phyloP scores from a whole-genome alignment of 768 basidiomycete species.

The Inosperma sp. region DNA sequence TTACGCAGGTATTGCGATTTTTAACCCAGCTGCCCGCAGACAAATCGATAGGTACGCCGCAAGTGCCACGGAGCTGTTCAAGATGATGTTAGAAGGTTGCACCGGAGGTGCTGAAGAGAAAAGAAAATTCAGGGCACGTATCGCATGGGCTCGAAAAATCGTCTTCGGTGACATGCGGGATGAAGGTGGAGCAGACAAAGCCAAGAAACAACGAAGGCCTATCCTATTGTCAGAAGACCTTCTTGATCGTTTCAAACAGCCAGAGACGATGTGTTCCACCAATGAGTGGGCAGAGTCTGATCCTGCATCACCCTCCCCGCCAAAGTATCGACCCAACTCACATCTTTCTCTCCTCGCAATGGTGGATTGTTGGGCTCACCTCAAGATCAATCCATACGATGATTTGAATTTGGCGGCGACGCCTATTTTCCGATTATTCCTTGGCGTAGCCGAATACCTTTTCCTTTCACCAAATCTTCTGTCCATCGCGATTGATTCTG shows the following conservation, averaged over 20 bases:
- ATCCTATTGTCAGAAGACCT: constrained; percentile 83
- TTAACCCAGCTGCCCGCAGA: constrained; percentile 83
- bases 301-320: constrained; percentile 19
- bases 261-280: too few relatives aligned
- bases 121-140: constrained; percentile 57
- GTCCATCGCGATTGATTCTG: constrained; percentile 56
- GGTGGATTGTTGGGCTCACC: constrained; percentile 96
- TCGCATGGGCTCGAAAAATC: constrained; percentile 65
- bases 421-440: constrained; percentile 93
- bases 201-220: constrained; percentile 40
- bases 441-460: constrained; percentile 94
- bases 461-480: constrained; percentile 62
- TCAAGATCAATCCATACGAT: constrained; percentile 82
- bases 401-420: constrained; percentile 94
- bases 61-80: constrained; percentile 85
- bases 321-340: constrained; percentile 63
- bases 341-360: constrained; percentile 94
- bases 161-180: constrained; percentile 59
- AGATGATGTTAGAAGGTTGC: constrained; percentile 78
- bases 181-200: constrained; percentile 7
- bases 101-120: constrained; percentile 35
- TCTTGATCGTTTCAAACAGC: constrained; percentile 90
- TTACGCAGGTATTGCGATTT: constrained; percentile 96
- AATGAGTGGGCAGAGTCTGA: too few relatives aligned
- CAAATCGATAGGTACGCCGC: constrained; percentile 92